Percentiles rank a stretch among this genome's conserved stretches.
Evolutionary conservation across 768 basidiomycete species (phyloP).

Genomic region (Phlegmacium glaucopus): DNA sequence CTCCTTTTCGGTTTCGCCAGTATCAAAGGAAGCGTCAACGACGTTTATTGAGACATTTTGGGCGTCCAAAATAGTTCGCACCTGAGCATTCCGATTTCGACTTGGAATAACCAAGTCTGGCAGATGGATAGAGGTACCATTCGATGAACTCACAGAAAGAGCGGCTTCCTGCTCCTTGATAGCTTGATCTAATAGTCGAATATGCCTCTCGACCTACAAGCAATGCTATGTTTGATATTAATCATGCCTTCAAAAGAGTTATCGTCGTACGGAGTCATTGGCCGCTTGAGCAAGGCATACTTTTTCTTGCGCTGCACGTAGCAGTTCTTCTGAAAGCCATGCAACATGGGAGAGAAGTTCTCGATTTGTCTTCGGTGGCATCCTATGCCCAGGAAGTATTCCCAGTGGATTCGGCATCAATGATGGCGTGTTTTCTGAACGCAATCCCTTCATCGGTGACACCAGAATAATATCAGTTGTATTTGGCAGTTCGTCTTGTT

Average conservation of each 20-base stretch:
- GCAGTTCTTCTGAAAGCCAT: constrained; percentile 53
- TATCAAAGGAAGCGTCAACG: neutral
- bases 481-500: neutral
- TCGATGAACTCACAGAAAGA: constrained; percentile 31
- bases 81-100: constrained; percentile 37
- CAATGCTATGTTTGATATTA: constrained; percentile 4
- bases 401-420: constrained; percentile 13
- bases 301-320: constrained; percentile 73
- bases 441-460: too few species aligned
- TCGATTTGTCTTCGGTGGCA: constrained; percentile 38
- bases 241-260: neutral
- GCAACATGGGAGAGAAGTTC: constrained; percentile 57
- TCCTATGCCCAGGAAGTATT: constrained; percentile 21
- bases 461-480: neutral
- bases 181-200: constrained; percentile 73
- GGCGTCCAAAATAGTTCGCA: neutral
- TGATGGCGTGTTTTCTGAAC: neutral
- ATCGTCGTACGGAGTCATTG: constrained; percentile 57
- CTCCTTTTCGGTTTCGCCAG: constrained; percentile 7
- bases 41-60: neutral
- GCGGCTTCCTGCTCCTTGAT: constrained; percentile 43
- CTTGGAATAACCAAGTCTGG: constrained; percentile 61
- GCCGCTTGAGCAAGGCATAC: constrained; percentile 69
- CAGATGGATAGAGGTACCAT: constrained; percentile 46
- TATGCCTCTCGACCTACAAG: constrained; percentile 72